Conservation (phyloP, 2,329 filamentous ascomycete genomes). For the Xylaria sp. region DNA sequence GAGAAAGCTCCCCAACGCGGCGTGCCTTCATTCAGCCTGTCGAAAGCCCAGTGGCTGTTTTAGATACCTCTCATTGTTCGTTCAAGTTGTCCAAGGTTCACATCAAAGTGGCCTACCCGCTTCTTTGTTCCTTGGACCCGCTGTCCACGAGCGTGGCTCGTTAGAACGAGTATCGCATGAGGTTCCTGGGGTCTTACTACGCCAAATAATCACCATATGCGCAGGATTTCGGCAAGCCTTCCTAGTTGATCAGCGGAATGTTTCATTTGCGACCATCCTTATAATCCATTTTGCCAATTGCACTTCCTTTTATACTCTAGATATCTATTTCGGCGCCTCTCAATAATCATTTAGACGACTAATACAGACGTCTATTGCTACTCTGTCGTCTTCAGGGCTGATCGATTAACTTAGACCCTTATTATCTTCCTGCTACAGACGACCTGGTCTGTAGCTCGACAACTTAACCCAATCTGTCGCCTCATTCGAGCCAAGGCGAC, state of each 20-base stretch:
- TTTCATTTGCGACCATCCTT: constrained; percentile 27
- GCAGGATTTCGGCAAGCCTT: constrained; percentile 16
- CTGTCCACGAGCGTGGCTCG: constrained; percentile 6
- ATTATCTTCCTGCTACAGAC: constrained; percentile 20
- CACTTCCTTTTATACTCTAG: constrained; percentile 25
- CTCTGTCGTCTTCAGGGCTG: constrained; percentile 17
- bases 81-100: constrained; percentile 3
- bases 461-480: constrained; percentile 29
- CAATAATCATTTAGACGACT: constrained; percentile 24
- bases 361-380: constrained; percentile 18
- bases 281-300: constrained; percentile 21
- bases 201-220: constrained; percentile 10
- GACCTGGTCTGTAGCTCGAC: constrained; percentile 22
- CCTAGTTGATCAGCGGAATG: constrained; percentile 24
- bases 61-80: background rate
- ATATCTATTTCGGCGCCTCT: constrained; percentile 19
- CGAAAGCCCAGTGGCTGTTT: constrained; percentile 10
- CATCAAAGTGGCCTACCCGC: constrained; percentile 10
- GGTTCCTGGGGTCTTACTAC: constrained; percentile 2
- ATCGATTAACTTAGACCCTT: constrained; percentile 16
- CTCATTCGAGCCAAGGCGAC: constrained; percentile 27
- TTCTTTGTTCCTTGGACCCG: constrained; percentile 3
- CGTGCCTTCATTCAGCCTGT: background rate
- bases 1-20: background rate
- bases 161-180: constrained; percentile 20